Percentiles rank a stretch among this genome's conserved stretches.
Conservation (phyloP, 2,329 filamentous ascomycete genomes). For the Xylaria sp. region DNA sequence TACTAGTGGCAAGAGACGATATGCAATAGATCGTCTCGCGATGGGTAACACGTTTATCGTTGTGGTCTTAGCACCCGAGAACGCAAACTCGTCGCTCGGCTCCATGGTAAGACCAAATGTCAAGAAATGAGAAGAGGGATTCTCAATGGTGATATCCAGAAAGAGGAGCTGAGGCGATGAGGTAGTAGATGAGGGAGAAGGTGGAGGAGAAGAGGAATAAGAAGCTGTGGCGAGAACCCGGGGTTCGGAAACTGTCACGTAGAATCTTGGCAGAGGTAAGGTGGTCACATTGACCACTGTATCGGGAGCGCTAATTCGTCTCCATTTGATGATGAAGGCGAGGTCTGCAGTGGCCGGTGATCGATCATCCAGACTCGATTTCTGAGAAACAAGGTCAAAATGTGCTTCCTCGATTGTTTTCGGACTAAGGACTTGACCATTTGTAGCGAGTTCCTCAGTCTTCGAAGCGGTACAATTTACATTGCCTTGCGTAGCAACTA, state of each 20-base stretch:
- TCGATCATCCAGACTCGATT: slow-evolving; percentile 83
- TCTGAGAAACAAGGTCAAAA: slow-evolving; percentile 80
- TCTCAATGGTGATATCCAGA: slow-evolving; percentile 78
- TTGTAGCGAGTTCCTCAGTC: slow-evolving; percentile 51
- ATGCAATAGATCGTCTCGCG: slow-evolving; percentile 77
- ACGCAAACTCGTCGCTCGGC: slow-evolving; percentile 89
- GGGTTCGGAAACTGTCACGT: slow-evolving; percentile 84
- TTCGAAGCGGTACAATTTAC: slow-evolving; percentile 65
- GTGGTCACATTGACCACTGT: slow-evolving; percentile 67
- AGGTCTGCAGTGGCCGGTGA: slow-evolving; percentile 79
- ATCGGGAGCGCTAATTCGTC: slow-evolving; percentile 55
- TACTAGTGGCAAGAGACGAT: slow-evolving; percentile 75
- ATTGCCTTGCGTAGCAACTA: slow-evolving; percentile 69
- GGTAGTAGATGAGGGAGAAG: slow-evolving; percentile 47
- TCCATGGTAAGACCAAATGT: slow-evolving; percentile 95
- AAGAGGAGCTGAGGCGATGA: slow-evolving; percentile 52
- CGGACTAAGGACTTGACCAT: slow-evolving; percentile 65
- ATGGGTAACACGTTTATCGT: slow-evolving; percentile 85
- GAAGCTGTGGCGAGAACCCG: slow-evolving; percentile 76
- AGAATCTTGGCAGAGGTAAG: slow-evolving; percentile 81
- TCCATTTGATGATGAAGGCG: slow-evolving; percentile 80
- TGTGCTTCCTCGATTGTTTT: slow-evolving; percentile 76
- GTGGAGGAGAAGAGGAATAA: slow-evolving; percentile 51
- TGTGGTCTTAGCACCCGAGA: slow-evolving; percentile 85
- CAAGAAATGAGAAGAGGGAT: slow-evolving; percentile 92